phyloP scores from a whole-genome alignment of 352 stramenopile genomes.

The Elongisporangium senticosum region DNA sequence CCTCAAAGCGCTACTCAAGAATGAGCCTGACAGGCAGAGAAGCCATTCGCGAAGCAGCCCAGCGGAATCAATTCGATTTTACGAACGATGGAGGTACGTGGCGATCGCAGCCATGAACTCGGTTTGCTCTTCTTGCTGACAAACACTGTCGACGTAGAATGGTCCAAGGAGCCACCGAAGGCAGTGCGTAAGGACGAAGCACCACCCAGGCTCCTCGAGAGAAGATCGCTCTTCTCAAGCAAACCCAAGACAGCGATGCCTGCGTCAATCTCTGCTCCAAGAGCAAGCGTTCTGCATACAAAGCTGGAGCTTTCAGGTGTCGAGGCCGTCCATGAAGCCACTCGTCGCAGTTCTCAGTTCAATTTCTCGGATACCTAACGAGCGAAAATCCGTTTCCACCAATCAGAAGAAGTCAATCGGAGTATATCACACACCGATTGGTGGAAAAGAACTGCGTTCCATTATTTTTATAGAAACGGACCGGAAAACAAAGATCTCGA shows the following conservation, averaged over 20 bases:
- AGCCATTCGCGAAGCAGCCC: constrained; percentile 20
- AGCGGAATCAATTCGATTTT: constrained; percentile 28
- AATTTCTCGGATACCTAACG: constrained; percentile 32
- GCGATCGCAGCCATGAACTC: neutral
- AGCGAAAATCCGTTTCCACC: neutral
- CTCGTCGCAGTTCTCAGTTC: constrained; percentile 24
- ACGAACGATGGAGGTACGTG: constrained; percentile 12
- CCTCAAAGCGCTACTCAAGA: neutral
- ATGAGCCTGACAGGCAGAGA: constrained; percentile 16
- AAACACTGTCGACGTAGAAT: neutral
- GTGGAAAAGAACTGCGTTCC: neutral
- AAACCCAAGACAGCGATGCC: constrained; percentile 7
- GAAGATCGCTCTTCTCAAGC: constrained; percentile 8
- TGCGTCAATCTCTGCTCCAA: constrained; percentile 1
- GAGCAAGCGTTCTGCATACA: constrained; percentile 8
- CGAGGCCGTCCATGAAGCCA: constrained; percentile 35
- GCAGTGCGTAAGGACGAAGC: neutral
- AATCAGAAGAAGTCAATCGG: neutral
- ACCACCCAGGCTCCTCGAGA: neutral
- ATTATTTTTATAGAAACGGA: neutral
- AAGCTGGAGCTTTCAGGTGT: constrained; percentile 29
- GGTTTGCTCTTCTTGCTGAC: neutral
- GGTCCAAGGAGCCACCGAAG: neutral
- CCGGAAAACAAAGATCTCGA: neutral
- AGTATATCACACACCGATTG: neutral